phyloP scores from a whole-genome alignment of 768 basidiomycete genomes.

The Boletus fagicola region DNA sequence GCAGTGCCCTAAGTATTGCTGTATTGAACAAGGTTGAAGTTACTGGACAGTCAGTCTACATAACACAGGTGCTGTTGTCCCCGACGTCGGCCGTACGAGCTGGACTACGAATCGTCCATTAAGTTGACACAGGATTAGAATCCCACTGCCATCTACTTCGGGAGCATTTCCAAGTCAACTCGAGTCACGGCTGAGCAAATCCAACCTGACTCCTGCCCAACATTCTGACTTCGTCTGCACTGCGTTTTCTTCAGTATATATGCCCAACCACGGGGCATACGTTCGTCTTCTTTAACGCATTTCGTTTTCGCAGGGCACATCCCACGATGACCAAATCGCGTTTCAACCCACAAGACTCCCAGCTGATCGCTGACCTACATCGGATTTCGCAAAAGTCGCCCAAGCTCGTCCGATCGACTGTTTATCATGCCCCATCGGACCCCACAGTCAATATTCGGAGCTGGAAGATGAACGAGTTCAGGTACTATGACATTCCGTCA shows the following conservation, averaged over 20 bases:
- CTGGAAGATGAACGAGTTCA: constrained; percentile 99
- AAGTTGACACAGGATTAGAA: neutral
- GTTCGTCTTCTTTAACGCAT: constrained; percentile 5
- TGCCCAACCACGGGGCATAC: constrained; percentile 2
- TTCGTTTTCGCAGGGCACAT: neutral
- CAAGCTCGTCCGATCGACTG: constrained; percentile 62
- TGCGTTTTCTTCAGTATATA: constrained; percentile 14
- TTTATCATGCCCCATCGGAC: constrained; percentile 57
- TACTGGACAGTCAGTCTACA: neutral
- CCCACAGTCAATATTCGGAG: constrained; percentile 59
- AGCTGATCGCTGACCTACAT: constrained; percentile 56
- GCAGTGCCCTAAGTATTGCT: neutral
- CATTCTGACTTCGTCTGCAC: neutral
- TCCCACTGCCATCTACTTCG: neutral
- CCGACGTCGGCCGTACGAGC: neutral
- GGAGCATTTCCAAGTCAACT: neutral
- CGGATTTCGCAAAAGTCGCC: constrained; percentile 51
- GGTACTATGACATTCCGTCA: constrained; percentile 84
- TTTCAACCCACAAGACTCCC: constrained; percentile 47
- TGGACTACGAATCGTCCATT: no score
- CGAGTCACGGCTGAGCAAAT: constrained; percentile 1
- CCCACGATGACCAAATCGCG: constrained; percentile 22
- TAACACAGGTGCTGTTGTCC: neutral
- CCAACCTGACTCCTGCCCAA: constrained; percentile 2
- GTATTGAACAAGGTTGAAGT: no score